These are phyloP conservation scores for Aureobasidium sp. DNA, from an alignment of 2,329 filamentous ascomycete genomes.

Conservation along the genomic window DNA sequence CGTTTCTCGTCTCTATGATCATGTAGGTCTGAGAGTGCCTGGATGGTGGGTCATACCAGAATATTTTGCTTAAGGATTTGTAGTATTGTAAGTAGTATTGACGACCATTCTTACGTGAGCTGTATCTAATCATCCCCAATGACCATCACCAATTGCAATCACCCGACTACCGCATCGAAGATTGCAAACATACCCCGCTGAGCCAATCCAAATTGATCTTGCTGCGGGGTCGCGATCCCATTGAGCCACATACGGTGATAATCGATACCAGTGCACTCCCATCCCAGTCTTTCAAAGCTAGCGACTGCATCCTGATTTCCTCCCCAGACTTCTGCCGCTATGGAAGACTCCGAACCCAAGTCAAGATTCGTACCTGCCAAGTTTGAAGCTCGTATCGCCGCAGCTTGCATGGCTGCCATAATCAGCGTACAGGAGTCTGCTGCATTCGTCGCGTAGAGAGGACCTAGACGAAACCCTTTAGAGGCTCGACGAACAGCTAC, in stretches of 20 bases:
- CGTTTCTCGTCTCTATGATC: no score
- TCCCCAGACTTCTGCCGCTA: slow-evolving; percentile 31
- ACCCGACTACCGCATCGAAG: slow-evolving; percentile 28
- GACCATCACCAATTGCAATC: neutral
- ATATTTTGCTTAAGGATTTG: no score
- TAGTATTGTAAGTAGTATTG: no score
- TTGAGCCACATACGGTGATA: slow-evolving; percentile 24
- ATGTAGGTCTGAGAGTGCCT: no score
- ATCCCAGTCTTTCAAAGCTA: slow-evolving; percentile 31
- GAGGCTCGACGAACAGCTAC: slow-evolving; percentile 28
- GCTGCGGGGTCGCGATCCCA: slow-evolving; percentile 26
- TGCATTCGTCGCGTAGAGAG: slow-evolving; percentile 28
- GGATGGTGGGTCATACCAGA: no score
- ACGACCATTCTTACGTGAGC: no score
- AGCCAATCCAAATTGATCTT: slow-evolving; percentile 27
- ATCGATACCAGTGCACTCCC: no score
- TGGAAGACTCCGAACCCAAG: no score
- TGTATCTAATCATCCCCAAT: neutral
- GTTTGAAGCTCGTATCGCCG: neutral
- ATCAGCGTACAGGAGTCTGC: slow-evolving; percentile 25
- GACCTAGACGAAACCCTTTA: slow-evolving; percentile 30
- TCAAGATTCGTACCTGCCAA: no score
- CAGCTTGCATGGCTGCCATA: slow-evolving; percentile 23
- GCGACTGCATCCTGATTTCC: slow-evolving; percentile 26
- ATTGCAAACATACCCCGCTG: slow-evolving; percentile 30